Base-by-base conservation (phyloP, 106 monocot species). In the Apostasia ramifera region DNA sequence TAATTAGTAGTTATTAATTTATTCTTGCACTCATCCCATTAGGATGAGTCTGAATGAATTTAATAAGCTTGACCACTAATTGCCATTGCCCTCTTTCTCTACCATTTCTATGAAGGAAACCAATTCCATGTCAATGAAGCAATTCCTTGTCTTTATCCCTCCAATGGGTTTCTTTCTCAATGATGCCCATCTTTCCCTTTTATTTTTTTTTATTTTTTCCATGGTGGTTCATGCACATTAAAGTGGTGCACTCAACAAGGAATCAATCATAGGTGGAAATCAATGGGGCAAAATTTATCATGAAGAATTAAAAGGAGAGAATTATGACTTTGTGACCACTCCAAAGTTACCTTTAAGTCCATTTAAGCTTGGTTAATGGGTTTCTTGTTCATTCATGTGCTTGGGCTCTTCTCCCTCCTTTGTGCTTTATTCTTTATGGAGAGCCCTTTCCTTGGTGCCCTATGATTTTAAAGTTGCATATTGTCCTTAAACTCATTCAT, bases 221-320 rank as follows among this genome's bases (percentile, higher is more conserved):
- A 14, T 47, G 26, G 46, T 58, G 58, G 70, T 70, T 69, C 69
- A 69, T 44, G 69, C 69, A 69, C 69, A 12, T 55, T 41, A 69
- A 70, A 70, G 69, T 70, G 69, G 69, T 59, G 71, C 57, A 59
- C 59, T 57, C 46, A 57, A 60, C 59, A 71, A 45, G 44, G 59
- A 71, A 53, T 57, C 58, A 12, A 15, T 39, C 14, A 3, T 47
- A 48, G 59, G 39, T 26, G 71, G 10, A 47, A 48, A 47, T 4
- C 4, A 8, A 8, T 56, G 70, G n/a, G 45, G 57, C 44, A 50
- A 50, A 45, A 57, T 44, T 43, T 70, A 55, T 6, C 2, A 45
- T 41, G 69, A 42, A 69, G 12, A 67, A 41, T 56, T 42, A 55
- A 69, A 4, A 67, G 44, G 10, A 69, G 41, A 69, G 69, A 55